Evolutionary conservation across 1,284 basidiomycete genomes (phyloP).

Genomic region (Rhodotorula sp.): DNA sequence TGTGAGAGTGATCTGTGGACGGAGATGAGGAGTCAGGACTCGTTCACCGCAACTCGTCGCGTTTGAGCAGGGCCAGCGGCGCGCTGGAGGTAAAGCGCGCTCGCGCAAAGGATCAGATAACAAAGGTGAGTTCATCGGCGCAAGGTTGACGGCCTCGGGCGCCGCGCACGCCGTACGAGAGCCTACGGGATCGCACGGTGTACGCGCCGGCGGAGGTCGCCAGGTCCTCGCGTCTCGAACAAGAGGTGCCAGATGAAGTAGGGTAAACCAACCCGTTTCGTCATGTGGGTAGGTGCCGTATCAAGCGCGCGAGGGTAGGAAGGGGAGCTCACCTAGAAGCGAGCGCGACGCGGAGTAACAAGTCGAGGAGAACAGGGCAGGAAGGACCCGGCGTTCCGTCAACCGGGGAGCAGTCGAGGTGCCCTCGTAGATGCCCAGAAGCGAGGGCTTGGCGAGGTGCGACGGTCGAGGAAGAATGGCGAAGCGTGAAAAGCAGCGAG

Average conservation of each 20-base stretch:
- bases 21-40: too few relatives aligned
- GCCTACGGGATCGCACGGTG: constrained; percentile 22
- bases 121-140: constrained; percentile 12
- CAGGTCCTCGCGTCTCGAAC: constrained; percentile 4
- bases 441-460: too few relatives aligned
- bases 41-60: too few relatives aligned
- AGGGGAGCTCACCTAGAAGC: background rate
- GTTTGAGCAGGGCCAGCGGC: too few relatives aligned
- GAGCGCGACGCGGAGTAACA: too few relatives aligned
- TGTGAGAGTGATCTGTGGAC: too few relatives aligned
- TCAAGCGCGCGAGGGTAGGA: background rate
- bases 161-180: constrained; percentile 14
- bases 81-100: too few relatives aligned
- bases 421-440: background rate
- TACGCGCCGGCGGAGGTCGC: background rate
- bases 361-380: too few relatives aligned
- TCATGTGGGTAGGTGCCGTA: background rate
- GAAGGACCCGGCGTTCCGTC: too few relatives aligned
- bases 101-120: constrained; percentile 11
- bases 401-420: too few relatives aligned
- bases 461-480: background rate
- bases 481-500: background rate
- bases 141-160: background rate
- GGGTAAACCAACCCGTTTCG: constrained; percentile 14
- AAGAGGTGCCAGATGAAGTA: constrained; percentile 17